Conservation (phyloP, 805 yeast genomes). For the Starmera pachycereana region DNA sequence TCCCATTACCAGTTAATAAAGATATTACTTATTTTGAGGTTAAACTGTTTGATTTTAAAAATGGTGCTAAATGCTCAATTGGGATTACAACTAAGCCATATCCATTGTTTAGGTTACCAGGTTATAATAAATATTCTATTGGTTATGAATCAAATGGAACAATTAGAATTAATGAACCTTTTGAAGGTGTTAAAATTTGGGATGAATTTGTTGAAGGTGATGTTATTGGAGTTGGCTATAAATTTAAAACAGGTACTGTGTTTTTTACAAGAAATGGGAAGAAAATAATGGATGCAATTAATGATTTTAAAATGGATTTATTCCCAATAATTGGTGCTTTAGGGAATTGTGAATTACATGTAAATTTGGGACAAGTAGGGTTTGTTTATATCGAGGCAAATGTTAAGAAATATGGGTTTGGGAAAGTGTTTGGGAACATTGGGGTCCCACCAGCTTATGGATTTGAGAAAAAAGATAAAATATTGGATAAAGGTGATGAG, state of each 20-base stretch:
- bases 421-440: slow-evolving; percentile 28
- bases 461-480: slow-evolving; percentile 34
- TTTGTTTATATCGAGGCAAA: slow-evolving; percentile 76
- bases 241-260: slow-evolving; percentile 70
- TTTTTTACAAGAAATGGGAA: slow-evolving; percentile 94
- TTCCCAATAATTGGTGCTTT: slow-evolving; percentile 29
- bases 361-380: slow-evolving; percentile 69
- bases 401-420: slow-evolving; percentile 81
- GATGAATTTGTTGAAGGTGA: slow-evolving; percentile 65
- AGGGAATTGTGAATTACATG: slow-evolving; percentile 30
- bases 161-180: slow-evolving; percentile 55
- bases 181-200: slow-evolving; percentile 29
- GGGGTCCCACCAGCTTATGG: slow-evolving; percentile 38
- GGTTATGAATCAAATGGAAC: slow-evolving; percentile 70
- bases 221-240: slow-evolving; percentile 85
- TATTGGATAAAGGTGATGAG: slow-evolving; percentile 63
- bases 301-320: slow-evolving; percentile 43
- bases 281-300: slow-evolving; percentile 71
- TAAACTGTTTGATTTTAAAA: slow-evolving; percentile 31
- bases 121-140: slow-evolving; percentile 56
- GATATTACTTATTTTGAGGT: slow-evolving; percentile 62
- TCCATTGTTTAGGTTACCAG: slow-evolving; percentile 69
- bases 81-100: slow-evolving; percentile 68
- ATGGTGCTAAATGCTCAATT: slow-evolving; percentile 43
- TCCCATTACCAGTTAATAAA: slow-evolving; percentile 44